These are phyloP conservation scores for Cladosporium phlei DNA, from an alignment of 2,329 filamentous ascomycete species.

Conservation along the genomic window DNA sequence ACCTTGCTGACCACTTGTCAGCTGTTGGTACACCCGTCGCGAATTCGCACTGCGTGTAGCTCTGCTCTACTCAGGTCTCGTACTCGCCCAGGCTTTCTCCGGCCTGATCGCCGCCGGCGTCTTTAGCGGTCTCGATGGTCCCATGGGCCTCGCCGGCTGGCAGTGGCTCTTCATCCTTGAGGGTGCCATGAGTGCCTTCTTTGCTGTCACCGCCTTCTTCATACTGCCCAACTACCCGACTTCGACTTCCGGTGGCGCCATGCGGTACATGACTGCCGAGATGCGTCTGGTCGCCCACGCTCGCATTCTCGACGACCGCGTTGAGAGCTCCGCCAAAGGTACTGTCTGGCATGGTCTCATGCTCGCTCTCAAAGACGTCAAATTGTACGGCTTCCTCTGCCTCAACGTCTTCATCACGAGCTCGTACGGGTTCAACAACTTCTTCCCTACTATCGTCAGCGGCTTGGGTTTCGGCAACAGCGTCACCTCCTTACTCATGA, in stretches of 20 bases:
- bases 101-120: conserved; percentile 9
- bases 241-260: conserved; percentile 40
- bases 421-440: conserved; percentile 8
- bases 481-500: conserved; percentile 32
- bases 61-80: conserved; percentile 22
- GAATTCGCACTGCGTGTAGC: conserved; percentile 5
- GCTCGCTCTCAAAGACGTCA: conserved; percentile 9
- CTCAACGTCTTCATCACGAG: conserved; percentile 2
- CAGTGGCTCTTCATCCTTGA: conserved; percentile 13
- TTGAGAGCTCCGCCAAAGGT: conserved; percentile 42
- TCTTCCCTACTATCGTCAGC: conserved; percentile 12
- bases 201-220: conserved; percentile 55
- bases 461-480: conserved; percentile 33
- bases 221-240: conserved; percentile 63
- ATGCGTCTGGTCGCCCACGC: conserved; percentile 28
- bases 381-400: conserved; percentile 1
- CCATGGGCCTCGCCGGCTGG: conserved; percentile 20
- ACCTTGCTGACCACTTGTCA: no score
- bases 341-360: conserved; percentile 28
- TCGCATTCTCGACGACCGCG: conserved; percentile 38
- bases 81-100: conserved; percentile 7
- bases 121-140: conserved; percentile 18
- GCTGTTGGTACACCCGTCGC: conserved; percentile 39
- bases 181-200: conserved; percentile 46
- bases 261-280: conserved; percentile 46